Evolutionary conservation across 345 rosid genomes (phyloP).

Genomic region (Streptanthus diversifolius): DNA sequence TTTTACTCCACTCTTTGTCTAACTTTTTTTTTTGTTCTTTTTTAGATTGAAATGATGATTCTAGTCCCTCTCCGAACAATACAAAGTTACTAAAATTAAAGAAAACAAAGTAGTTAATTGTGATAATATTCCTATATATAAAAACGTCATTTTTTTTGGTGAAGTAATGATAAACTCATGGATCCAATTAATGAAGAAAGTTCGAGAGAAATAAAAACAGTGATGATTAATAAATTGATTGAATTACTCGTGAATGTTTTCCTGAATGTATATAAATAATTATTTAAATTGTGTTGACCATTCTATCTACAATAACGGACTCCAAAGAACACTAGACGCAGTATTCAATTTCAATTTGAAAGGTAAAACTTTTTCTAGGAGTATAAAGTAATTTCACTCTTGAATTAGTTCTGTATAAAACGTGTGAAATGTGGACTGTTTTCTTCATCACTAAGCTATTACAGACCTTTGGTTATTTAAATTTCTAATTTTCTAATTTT

Average conservation of each 20-base stretch:
- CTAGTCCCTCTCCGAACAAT: not conserved
- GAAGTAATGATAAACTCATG: not conserved
- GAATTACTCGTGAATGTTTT: not conserved
- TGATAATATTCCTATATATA: not conserved
- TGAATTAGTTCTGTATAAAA: not conserved
- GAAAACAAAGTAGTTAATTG: not conserved
- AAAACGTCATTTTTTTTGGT: not conserved
- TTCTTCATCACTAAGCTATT: constrained; percentile 34
- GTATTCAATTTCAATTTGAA: not conserved
- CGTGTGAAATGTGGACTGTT: constrained; percentile 25
- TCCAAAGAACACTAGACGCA: not conserved
- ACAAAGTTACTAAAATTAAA: not conserved
- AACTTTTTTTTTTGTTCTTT: not conserved
- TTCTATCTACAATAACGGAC: not conserved
- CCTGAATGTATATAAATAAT: not conserved
- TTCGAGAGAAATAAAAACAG: not conserved
- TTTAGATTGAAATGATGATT: constrained; percentile 21
- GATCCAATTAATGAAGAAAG: not conserved
- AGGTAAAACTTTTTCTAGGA: not conserved
- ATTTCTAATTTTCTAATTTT: not conserved
- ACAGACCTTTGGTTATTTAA: not conserved
- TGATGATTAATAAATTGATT: not conserved
- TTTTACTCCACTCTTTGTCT: not conserved
- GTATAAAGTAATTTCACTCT: not conserved
- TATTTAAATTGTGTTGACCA: not conserved